Percentiles rank a stretch among this genome's conserved stretches.
Evolutionary conservation across 257 asterid species (phyloP).

Genomic region (Salvia miltiorrhiza): DNA sequence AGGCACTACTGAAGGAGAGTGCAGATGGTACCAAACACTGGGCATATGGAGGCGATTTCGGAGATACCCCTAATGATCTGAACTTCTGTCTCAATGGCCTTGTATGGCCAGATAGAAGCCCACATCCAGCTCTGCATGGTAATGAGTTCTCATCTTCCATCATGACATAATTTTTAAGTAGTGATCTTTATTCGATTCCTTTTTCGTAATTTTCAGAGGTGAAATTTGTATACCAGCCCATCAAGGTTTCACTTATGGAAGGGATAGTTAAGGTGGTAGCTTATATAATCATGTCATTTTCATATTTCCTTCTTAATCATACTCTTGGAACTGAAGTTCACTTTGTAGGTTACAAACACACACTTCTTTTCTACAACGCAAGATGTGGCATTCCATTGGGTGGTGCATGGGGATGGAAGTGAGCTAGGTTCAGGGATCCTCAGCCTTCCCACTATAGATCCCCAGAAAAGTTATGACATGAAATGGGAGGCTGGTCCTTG

Average conservation of each 20-base stretch:
- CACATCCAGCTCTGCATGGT: conserved; percentile 96
- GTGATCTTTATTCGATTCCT: background rate
- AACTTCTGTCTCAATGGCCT: conserved; percentile 93
- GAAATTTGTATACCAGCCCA: conserved; percentile 85
- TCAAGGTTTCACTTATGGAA: conserved; percentile 66
- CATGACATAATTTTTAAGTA: background rate
- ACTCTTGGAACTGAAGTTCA: conserved; percentile 18
- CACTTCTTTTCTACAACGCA: conserved; percentile 78
- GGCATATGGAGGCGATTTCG: conserved; percentile 99
- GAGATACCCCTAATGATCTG: conserved; percentile 82
- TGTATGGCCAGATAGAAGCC: conserved; percentile 93
- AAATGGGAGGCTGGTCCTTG: conserved; percentile 80
- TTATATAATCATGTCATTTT: conserved; percentile 11
- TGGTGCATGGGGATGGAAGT: conserved; percentile 65
- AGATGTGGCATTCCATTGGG: conserved; percentile 73
- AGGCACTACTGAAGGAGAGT: conserved; percentile 80
- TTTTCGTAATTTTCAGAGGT: conserved; percentile 59
- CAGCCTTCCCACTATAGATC: conserved; percentile 48
- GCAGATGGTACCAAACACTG: conserved; percentile 67
- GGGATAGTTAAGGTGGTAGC: conserved; percentile 65
- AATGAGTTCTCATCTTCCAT: conserved; percentile 18
- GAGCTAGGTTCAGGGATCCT: conserved; percentile 72
- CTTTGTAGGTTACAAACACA: conserved; percentile 66
- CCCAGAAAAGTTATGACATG: conserved; percentile 51
- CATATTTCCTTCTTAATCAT: conserved; percentile 11